Conservation (phyloP, 768 basidiomycete species). For the Sistotremastrum suecicum region DNA sequence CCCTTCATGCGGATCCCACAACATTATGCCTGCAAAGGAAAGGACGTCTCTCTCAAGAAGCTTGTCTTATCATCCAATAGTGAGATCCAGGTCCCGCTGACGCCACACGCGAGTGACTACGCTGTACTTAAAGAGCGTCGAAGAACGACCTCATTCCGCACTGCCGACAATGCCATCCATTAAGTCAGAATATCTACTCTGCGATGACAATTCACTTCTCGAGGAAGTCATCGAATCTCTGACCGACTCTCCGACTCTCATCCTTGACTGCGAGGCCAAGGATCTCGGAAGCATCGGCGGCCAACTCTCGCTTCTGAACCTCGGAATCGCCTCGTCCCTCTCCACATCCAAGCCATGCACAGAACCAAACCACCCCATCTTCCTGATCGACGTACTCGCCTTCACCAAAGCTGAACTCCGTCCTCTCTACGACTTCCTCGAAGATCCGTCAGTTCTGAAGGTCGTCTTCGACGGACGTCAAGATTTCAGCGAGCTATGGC, state of each 20-base stretch:
- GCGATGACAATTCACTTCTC: conserved; percentile 4
- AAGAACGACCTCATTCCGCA: too few relatives aligned
- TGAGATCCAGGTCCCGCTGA: too few relatives aligned
- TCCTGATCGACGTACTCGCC: conserved; percentile 22
- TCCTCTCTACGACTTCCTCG: conserved; percentile 16
- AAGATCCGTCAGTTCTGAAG: conserved; percentile 18
- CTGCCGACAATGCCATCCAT: too few relatives aligned
- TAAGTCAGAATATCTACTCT: not conserved
- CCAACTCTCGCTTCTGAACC: conserved; percentile 21
- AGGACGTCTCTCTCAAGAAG: too few relatives aligned
- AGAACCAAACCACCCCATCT: conserved; percentile 17
- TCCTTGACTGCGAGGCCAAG: conserved; percentile 28
- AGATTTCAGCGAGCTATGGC: conserved; percentile 23
- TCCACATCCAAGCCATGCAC: conserved; percentile 4
- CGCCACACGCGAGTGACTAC: too few relatives aligned
- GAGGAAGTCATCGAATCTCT: conserved; percentile 3
- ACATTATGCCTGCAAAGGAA: too few relatives aligned
- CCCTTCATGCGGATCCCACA: too few relatives aligned
- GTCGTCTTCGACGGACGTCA: conserved; percentile 30
- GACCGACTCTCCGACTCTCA: conserved; percentile 6
- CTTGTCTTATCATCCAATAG: too few relatives aligned
- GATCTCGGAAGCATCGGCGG: conserved; percentile 19
- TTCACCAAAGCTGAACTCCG: conserved; percentile 10
- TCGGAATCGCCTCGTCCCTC: conserved; percentile 8
- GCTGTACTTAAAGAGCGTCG: too few relatives aligned